These are phyloP conservation scores for Phytopythium helicoides DNA, from an alignment of 352 stramenopile species.

Conservation along the genomic window DNA sequence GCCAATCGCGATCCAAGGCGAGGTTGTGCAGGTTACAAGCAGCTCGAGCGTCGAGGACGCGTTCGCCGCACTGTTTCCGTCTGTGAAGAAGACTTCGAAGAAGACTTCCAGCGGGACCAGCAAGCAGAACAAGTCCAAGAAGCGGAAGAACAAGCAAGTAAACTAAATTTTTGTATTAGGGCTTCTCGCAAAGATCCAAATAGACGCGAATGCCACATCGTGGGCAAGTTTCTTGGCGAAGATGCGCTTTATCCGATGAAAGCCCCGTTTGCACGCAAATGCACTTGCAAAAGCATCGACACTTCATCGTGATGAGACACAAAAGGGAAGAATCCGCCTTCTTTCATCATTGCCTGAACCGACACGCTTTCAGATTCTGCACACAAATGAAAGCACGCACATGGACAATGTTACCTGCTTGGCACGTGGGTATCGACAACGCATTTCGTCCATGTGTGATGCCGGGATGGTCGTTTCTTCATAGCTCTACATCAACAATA, in stretches of 20 bases:
- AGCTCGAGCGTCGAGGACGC: slow-evolving; percentile 33
- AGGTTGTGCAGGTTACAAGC: slow-evolving; percentile 41
- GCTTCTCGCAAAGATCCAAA: neutral
- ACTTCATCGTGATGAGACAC: slow-evolving; percentile 74
- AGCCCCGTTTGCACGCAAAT: slow-evolving; percentile 52
- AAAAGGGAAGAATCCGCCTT: slow-evolving; percentile 65
- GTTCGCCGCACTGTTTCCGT: slow-evolving; percentile 50
- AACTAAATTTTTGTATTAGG: slow-evolving; percentile 6
- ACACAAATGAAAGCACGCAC: neutral
- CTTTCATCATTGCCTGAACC: slow-evolving; percentile 60
- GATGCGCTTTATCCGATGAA: slow-evolving; percentile 29
- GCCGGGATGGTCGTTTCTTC: slow-evolving; percentile 48
- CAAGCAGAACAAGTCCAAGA: slow-evolving; percentile 26
- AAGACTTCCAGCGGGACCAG: neutral
- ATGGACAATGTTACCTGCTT: slow-evolving; percentile 36
- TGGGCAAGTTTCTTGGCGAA: neutral
- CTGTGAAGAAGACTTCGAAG: slow-evolving; percentile 9
- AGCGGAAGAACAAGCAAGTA: slow-evolving; percentile 32
- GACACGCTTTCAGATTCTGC: slow-evolving; percentile 1
- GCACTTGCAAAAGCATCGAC: slow-evolving; percentile 73
- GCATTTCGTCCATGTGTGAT: slow-evolving; percentile 35
- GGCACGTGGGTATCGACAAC: slow-evolving; percentile 40
- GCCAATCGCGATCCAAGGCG: slow-evolving; percentile 45
- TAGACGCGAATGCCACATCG: neutral
- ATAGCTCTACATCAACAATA: slow-evolving; percentile 36